phyloP scores from a whole-genome alignment of 1,284 basidiomycete genomes.

The Golubevia pallescens region DNA sequence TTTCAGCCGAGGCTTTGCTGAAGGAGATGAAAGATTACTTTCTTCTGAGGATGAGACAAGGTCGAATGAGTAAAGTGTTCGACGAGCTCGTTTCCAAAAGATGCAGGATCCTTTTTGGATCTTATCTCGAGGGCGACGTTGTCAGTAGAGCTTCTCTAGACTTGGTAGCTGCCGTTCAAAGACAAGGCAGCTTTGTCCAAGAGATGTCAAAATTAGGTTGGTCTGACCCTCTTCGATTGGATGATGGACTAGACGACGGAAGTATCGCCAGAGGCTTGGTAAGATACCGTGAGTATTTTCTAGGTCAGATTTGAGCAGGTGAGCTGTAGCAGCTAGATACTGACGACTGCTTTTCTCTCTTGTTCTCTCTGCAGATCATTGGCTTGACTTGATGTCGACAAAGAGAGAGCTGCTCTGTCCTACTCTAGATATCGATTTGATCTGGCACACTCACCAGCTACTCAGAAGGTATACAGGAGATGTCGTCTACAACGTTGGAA shows the following conservation, averaged over 20 bases:
- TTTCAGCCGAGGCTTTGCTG: too few relatives aligned
- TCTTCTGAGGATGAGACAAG: too few relatives aligned
- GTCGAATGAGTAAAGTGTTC: too few relatives aligned
- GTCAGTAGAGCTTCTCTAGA: constrained; percentile 6
- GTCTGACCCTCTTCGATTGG: constrained; percentile 11
- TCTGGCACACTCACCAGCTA: constrained; percentile 49
- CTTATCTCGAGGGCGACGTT: constrained; percentile 6
- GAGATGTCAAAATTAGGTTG: constrained; percentile 34
- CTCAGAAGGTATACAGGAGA: constrained; percentile 23
- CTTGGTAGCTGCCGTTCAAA: constrained; percentile 27
- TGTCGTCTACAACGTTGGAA: constrained; percentile 21
- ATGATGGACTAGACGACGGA: constrained; percentile 2
- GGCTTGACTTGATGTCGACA: constrained; percentile 18
- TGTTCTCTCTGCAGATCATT: too few relatives aligned
- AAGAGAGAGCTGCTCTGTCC: constrained; percentile 22
- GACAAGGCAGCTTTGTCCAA: constrained; percentile 24
- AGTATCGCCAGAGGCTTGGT: constrained; percentile 14
- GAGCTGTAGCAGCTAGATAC: too few relatives aligned
- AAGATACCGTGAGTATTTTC: constrained; percentile 32
- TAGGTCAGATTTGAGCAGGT: too few relatives aligned
- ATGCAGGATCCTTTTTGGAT: constrained; percentile 4
- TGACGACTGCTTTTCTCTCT: too few relatives aligned
- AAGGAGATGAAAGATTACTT: too few relatives aligned
- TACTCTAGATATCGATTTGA: constrained; percentile 46
- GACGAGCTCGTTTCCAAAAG: too few relatives aligned